A percentile compares a stretch with the other conserved stretches of the same genome.
Conservation (phyloP, 2,329 filamentous ascomycete genomes). For the Botrytis porri region DNA sequence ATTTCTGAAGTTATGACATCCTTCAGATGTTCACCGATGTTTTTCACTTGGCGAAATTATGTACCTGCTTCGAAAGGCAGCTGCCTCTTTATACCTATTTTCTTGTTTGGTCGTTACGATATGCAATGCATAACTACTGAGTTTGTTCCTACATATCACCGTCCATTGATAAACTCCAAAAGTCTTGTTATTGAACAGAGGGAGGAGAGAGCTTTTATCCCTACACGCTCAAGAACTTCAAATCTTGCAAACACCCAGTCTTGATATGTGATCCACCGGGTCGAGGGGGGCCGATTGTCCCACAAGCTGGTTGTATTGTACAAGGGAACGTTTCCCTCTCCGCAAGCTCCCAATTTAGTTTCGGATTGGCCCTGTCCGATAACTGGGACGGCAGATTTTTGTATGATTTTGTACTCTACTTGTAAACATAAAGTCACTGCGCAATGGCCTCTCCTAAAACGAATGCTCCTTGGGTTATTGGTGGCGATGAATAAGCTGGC, state of each 20-base stretch:
- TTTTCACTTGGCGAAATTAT: neutral
- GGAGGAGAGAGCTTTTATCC: neutral
- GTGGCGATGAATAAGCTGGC: slow-evolving; percentile 34
- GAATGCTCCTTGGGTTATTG: slow-evolving; percentile 44
- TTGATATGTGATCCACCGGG: too few relatives aligned
- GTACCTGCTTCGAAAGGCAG: neutral
- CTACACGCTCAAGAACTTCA: neutral
- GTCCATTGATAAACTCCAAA: neutral
- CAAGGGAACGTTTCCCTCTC: too few relatives aligned
- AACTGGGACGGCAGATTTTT: too few relatives aligned
- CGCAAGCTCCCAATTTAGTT: too few relatives aligned
- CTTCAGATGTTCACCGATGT: neutral
- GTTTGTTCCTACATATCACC: neutral
- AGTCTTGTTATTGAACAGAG: slow-evolving; percentile 20
- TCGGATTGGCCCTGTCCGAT: too few relatives aligned
- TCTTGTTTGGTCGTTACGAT: neutral
- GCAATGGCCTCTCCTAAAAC: neutral
- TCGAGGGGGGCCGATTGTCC: too few relatives aligned
- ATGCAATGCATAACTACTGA: slow-evolving; percentile 9
- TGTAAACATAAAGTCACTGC: neutral
- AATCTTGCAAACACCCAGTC: too few relatives aligned
- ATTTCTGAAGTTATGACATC: neutral
- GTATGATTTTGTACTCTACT: too few relatives aligned
- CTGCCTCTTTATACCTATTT: neutral
- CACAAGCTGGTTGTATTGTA: too few relatives aligned